Percentiles rank a stretch among this genome's conserved stretches.
These are phyloP conservation scores for Spiromastix sp. DNA, from an alignment of 2,329 filamentous ascomycete species.

Conservation along the genomic window DNA sequence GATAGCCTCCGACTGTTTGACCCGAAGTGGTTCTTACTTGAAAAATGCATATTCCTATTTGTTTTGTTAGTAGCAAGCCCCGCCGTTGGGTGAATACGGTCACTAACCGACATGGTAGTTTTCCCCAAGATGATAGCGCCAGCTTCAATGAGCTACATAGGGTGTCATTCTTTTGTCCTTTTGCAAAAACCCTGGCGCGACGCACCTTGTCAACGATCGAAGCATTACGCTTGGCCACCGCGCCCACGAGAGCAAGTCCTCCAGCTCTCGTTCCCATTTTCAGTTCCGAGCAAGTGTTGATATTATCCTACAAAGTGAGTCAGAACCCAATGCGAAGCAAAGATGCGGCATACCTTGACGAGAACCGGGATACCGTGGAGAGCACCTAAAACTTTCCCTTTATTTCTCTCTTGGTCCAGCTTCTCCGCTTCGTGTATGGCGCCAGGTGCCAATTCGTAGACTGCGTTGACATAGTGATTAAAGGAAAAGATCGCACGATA, in stretches of 20 bases:
- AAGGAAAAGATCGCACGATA: background rate
- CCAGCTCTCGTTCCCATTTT: constrained; percentile 20
- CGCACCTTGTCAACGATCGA: constrained; percentile 13
- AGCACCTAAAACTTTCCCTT: constrained; percentile 17
- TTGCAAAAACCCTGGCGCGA: background rate
- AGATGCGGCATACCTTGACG: constrained; percentile 17
- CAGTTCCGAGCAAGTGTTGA: constrained; percentile 18
- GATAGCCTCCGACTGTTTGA: too few relatives aligned
- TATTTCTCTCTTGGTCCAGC: constrained; percentile 17
- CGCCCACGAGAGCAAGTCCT: constrained; percentile 15
- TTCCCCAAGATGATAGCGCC: constrained; percentile 25
- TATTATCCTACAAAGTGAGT: constrained; percentile 16
- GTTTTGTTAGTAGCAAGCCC: too few relatives aligned
- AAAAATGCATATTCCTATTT: too few relatives aligned
- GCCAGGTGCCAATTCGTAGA: background rate
- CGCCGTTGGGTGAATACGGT: too few relatives aligned
- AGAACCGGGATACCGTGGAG: constrained; percentile 27
- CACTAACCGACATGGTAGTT: constrained; percentile 19
- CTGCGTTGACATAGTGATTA: constrained; percentile 3
- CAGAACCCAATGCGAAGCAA: background rate
- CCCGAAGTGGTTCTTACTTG: too few relatives aligned
- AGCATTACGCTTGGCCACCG: constrained; percentile 15
- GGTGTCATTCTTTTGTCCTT: too few relatives aligned
- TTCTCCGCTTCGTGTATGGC: constrained; percentile 9
- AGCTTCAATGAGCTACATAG: constrained; percentile 16